These are phyloP conservation scores for Pistacia atlantica DNA, from an alignment of 345 rosid genomes.

Conservation along the genomic window DNA sequence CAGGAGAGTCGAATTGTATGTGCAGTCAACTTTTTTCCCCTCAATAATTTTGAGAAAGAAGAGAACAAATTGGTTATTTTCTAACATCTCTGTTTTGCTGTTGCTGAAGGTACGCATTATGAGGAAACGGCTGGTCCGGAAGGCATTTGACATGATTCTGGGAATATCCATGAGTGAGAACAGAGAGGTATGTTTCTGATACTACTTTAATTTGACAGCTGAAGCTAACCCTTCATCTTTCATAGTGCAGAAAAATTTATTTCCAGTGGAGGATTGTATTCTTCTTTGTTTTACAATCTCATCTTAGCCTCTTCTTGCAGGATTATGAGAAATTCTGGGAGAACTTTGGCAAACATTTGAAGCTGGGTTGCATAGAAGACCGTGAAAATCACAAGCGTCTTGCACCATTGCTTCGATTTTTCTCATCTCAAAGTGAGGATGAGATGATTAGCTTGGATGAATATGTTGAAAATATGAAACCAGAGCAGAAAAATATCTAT, in stretches of 20 bases:
- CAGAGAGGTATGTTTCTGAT: conserved; percentile 58
- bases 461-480: conserved; percentile 95
- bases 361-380: conserved; percentile 94
- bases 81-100: conserved; percentile 20
- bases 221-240: not conserved
- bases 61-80: not conserved
- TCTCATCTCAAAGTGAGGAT: conserved; percentile 94
- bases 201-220: not conserved
- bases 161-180: conserved; percentile 91
- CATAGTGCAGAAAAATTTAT: not conserved
- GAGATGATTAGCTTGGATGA: conserved; percentile 97
- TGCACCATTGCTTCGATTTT: conserved; percentile 91
- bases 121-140: conserved; percentile 89
- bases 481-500: conserved; percentile 90
- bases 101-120: conserved; percentile 77
- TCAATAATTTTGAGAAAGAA: not conserved
- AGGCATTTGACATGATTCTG: conserved; percentile 95
- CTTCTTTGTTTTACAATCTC: not conserved
- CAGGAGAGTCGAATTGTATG: conserved; percentile 97
- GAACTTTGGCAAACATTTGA: conserved; percentile 80
- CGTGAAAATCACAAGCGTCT: conserved; percentile 97
- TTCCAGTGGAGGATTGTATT: not conserved
- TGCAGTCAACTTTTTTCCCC: conserved; percentile 4
- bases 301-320: conserved; percentile 38
- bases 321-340: conserved; percentile 98